Percentiles rank a stretch among this genome's conserved stretches.
These are phyloP conservation scores for Diplodia mutila DNA, from an alignment of 2,329 filamentous ascomycete genomes.

Conservation along the genomic window DNA sequence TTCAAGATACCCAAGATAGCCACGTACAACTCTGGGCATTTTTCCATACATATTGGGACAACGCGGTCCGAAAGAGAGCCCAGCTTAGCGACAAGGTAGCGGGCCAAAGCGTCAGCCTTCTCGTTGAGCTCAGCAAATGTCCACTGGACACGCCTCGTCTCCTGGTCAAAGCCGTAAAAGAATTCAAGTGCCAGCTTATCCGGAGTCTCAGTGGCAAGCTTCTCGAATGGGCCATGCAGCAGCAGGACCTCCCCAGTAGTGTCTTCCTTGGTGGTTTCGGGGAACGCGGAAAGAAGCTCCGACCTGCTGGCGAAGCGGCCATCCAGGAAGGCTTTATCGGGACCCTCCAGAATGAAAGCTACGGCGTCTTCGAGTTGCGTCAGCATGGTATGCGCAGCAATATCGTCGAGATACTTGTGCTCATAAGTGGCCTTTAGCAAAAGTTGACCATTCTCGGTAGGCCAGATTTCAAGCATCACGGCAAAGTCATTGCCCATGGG, in stretches of 20 bases:
- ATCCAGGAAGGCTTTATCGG: constrained; percentile 31
- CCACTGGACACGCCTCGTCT: neutral
- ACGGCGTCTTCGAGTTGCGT: constrained; percentile 19
- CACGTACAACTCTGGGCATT: constrained; percentile 44
- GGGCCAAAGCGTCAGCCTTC: constrained; percentile 40
- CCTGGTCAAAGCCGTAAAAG: constrained; percentile 7
- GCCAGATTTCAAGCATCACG: constrained; percentile 41
- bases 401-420: constrained; percentile 32
- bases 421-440: constrained; percentile 37
- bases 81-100: constrained; percentile 34
- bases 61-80: constrained; percentile 36
- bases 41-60: constrained; percentile 43
- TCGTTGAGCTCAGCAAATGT: constrained; percentile 44
- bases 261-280: constrained; percentile 21
- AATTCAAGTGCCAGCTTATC: constrained; percentile 15
- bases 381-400: constrained; percentile 23
- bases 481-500: constrained; percentile 40
- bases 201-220: neutral
- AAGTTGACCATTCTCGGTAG: constrained; percentile 30
- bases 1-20: constrained; percentile 50
- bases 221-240: constrained; percentile 17
- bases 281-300: constrained; percentile 29
- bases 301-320: constrained; percentile 27
- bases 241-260: neutral
- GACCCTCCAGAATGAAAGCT: constrained; percentile 31